These are phyloP conservation scores for Paecilomyces sp. DNA, from an alignment of 2,329 filamentous ascomycete species.

Conservation along the genomic window DNA sequence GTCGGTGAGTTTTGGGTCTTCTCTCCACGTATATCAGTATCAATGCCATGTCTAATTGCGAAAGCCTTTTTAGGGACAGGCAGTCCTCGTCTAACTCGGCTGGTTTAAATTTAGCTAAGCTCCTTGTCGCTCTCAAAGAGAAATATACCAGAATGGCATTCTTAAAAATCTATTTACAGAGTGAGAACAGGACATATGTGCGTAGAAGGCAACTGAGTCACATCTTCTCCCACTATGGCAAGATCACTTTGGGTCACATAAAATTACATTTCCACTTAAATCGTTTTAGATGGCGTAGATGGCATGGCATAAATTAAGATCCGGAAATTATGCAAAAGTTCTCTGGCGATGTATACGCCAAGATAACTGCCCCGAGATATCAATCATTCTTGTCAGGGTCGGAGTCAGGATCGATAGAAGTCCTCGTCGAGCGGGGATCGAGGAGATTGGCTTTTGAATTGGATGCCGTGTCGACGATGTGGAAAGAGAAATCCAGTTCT, in stretches of 20 bases:
- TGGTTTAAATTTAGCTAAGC: no score
- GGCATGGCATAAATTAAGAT: neutral
- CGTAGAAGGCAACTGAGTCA: neutral
- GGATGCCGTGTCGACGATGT: constrained; percentile 40
- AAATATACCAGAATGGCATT: no score
- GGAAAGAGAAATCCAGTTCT: constrained; percentile 67
- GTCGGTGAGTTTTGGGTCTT: no score
- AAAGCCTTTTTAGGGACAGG: no score
- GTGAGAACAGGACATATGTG: neutral
- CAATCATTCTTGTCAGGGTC: neutral
- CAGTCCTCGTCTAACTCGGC: no score
- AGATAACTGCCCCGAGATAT: neutral
- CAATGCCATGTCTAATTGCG: no score
- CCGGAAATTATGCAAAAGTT: neutral
- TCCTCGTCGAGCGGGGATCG: neutral
- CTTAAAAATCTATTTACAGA: no score
- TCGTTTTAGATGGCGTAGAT: neutral
- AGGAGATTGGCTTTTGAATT: neutral
- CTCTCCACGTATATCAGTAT: no score
- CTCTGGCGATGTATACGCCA: neutral
- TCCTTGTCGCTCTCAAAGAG: no score
- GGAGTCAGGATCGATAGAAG: neutral
- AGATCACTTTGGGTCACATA: neutral
- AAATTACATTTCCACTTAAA: neutral
- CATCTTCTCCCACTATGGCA: neutral